Evolutionary conservation across 441 rosid genomes (phyloP).

Genomic region (Gossypium schwendimanii): DNA sequence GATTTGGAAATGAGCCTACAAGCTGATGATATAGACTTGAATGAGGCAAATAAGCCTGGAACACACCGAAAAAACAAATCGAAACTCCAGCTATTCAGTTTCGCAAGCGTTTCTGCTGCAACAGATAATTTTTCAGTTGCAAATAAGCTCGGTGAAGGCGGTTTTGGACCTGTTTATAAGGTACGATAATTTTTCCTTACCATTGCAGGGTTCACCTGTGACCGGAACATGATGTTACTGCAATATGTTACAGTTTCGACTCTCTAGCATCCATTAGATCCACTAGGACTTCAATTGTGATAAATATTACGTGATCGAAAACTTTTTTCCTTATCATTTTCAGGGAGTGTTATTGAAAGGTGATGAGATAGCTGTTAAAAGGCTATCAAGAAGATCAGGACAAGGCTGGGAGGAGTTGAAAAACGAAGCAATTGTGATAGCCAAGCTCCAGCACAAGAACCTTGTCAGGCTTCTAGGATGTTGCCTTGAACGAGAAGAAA

Average conservation of each 20-base stretch:
- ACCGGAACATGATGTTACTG: background rate
- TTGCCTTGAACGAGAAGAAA: slow-evolving; percentile 27
- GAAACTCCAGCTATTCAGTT: slow-evolving; percentile 27
- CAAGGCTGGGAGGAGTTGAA: slow-evolving; percentile 34
- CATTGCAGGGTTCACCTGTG: background rate
- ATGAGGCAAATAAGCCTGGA: slow-evolving; percentile 13
- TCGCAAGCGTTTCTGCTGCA: slow-evolving; percentile 21
- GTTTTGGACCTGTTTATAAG: slow-evolving; percentile 32
- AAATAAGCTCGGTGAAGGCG: slow-evolving; percentile 36
- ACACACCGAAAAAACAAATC: background rate
- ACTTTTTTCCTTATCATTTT: background rate
- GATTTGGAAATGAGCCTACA: background rate
- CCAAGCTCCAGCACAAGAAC: slow-evolving; percentile 32
- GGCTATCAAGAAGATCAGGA: slow-evolving; percentile 25
- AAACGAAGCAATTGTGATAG: slow-evolving; percentile 30
- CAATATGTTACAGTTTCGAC: background rate
- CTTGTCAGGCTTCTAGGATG: slow-evolving; percentile 30
- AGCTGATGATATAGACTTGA: background rate
- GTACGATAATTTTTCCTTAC: slow-evolving; percentile 1
- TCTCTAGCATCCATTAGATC: background rate
- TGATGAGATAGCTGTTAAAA: slow-evolving; percentile 29
- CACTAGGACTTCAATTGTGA: background rate
- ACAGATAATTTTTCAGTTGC: slow-evolving; percentile 22
- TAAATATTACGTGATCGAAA: background rate
- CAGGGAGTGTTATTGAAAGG: slow-evolving; percentile 20